Conservation (phyloP, 148 eudicot species). For the Vaccinium macrocarpon region DNA sequence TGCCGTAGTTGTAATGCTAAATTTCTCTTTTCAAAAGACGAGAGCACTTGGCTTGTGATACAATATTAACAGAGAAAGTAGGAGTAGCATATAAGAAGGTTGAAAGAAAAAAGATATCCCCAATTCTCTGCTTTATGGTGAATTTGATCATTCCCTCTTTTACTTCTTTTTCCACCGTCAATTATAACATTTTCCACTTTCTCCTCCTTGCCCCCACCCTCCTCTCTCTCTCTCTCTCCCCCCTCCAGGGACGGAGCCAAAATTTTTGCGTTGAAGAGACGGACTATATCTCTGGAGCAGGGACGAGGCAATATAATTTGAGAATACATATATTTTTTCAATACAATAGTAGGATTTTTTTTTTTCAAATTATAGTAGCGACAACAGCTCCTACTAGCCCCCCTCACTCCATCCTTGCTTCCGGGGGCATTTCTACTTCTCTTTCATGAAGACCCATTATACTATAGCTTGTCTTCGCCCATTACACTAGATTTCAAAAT, state of each 20-base stretch:
- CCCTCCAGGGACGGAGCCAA: too few species aligned
- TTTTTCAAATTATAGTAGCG: too few species aligned
- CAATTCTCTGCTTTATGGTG: constrained; percentile 9
- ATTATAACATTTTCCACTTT: constrained; percentile 5
- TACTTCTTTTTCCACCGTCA: constrained; percentile 13
- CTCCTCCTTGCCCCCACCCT: neutral
- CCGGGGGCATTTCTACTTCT: neutral
- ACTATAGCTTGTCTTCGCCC: neutral
- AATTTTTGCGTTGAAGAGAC: too few species aligned
- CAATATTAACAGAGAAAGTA: neutral
- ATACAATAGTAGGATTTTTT: too few species aligned
- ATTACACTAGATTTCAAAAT: neutral
- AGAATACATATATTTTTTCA: too few species aligned
- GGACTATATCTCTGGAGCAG: too few species aligned
- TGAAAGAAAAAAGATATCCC: neutral
- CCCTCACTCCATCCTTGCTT: neutral
- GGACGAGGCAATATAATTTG: too few species aligned
- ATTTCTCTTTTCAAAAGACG: neutral
- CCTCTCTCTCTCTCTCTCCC: too few species aligned
- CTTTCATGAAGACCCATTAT: neutral
- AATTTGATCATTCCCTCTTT: constrained; percentile 10
- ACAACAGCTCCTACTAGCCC: too few species aligned
- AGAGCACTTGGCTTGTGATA: neutral
- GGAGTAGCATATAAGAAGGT: neutral
- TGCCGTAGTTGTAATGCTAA: neutral